Evolutionary conservation across 805 yeast species (phyloP).

Genomic region (Aciculoconidium aculeatum): DNA sequence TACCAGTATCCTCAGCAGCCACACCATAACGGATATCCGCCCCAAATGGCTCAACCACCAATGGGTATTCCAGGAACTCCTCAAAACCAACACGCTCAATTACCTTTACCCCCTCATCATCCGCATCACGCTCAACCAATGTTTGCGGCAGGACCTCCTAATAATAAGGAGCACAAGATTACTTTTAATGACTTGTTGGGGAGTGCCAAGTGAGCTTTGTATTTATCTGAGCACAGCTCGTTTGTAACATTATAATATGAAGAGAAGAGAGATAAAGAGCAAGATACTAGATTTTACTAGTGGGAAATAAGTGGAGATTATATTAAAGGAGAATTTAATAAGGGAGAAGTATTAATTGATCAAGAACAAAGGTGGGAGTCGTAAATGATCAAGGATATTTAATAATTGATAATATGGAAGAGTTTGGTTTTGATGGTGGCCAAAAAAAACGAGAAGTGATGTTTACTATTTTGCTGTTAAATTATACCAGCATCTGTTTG

Average conservation of each 20-base stretch:
- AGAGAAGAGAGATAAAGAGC: too few relatives aligned
- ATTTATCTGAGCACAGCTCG: not conserved
- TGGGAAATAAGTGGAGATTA: too few relatives aligned
- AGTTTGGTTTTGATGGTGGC: too few relatives aligned
- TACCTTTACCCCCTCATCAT: conserved; percentile 8
- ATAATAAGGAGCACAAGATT: conserved; percentile 29
- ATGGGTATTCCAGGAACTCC: conserved; percentile 8
- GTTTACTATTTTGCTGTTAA: too few relatives aligned
- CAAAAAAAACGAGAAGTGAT: too few relatives aligned
- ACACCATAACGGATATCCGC: conserved; percentile 6
- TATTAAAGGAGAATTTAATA: too few relatives aligned
- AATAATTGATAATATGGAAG: too few relatives aligned
- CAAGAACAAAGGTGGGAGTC: too few relatives aligned
- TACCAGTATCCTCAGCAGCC: conserved; percentile 21
- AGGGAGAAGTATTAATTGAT: too few relatives aligned
- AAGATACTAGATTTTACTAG: too few relatives aligned
- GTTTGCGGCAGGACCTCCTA: conserved; percentile 3
- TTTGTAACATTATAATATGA: not conserved
- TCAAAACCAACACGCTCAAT: not conserved
- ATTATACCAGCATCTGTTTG: too few relatives aligned
- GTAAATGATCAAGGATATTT: too few relatives aligned
- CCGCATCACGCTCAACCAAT: conserved; percentile 8
- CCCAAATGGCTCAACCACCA: conserved; percentile 7
- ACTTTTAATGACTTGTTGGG: conserved; percentile 36
- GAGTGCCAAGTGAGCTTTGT: conserved; percentile 13